Base-by-base conservation (phyloP, 1,284 basidiomycete species). In the Leccinum cinnamomeum region DNA sequence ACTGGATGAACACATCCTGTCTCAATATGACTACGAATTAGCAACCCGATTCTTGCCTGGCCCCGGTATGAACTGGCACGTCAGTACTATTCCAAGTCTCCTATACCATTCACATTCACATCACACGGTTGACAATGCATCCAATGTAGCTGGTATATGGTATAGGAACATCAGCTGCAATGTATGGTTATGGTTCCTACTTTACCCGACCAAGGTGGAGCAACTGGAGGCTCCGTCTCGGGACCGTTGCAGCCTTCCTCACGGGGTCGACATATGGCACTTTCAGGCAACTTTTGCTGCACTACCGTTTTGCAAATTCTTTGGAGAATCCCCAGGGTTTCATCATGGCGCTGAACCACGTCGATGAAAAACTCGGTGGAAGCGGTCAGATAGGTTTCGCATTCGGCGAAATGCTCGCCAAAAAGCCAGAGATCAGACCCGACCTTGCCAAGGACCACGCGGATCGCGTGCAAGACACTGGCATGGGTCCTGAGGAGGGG, bases 1-100 rank as follows among this genome's bases (percentile, higher is more conserved):
- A 67, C 78, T 83, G 53, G 84, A 89, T 48, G 75, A 79, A 30
- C 84, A 83, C 18, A 77, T 79, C 61, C 75, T 90, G 59, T 79
- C 83, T 7, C 70, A 68, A 28, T 79, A 79, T 56, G 88, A 90
- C 77, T 89, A 82, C 70, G 77, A 84, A 3, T 72, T 80, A 14
- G 82, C 85, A 18, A 68, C 77, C 62, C 67, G 70, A 39, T 87
- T 87, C 74, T 73, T 87, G 20, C 81, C 85, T 46, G 79, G 79
- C 48, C 69, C 70, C 58, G 79, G 80, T 64, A 79, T 79, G 54
- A 68, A 75, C 57, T 78, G 73, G 70, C 77, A 78, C 44, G 82
- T 82, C 65, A 63, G 81, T 77, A 39, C 6, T 14, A 18, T 57
- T 6, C 55, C 33, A 18, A 23, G 41, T 50, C 57, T 16, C 20